Base-by-base conservation (phyloP, 2,329 filamentous ascomycete species). In the Torrubiellomyces zombiae region DNA sequence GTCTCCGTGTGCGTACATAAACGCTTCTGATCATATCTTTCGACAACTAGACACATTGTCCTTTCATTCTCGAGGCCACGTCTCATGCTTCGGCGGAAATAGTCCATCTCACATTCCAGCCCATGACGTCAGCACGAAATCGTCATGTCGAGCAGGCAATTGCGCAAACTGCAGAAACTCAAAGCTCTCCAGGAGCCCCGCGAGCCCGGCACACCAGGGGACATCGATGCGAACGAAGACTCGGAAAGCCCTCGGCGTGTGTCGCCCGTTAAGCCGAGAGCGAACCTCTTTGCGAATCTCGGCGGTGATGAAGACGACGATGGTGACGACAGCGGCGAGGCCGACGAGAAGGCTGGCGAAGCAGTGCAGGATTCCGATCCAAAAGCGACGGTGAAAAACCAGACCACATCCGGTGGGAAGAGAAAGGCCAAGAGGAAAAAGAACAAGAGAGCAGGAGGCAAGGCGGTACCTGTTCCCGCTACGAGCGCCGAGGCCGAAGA, bases 211-310 rank as follows among this genome's bases (percentile, higher is more conserved):
- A 16, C 16, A 1, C 31, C 25, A 4, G 26, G 34, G 6, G 32
- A 42, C 9, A 27, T 38, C 6, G 40, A 44, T 5, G 42, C 44
- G 10, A 43, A 42, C 24, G 48, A 53, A 10, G 45, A 45, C 2
- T 37, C 14, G n/a, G 38, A 38, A 36, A 9, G 39, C 41, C 18
- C 50, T 47, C 6, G 40, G 39, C 20, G n/a, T n/a, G 12, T 15
- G 2, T 45, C 47, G 3, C 33, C 44, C 6, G 30, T 39, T 4
- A 59, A 52, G 35, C 48, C 56, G 8, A 55, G 56, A 16, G 38
- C 46, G 8, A 65, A 56, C 32, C 35, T 57, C 7, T 71, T 71
- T 34, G 63, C 64, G 7, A 63, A 64, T 1, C 47, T 71, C 1
- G 60, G 48, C 5, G 57, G 48, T 10, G 50, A 44, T 3, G 54